Evolutionary conservation across 2,329 filamentous ascomycete species (phyloP).

Genomic region (Clarireedia monteithiana): DNA sequence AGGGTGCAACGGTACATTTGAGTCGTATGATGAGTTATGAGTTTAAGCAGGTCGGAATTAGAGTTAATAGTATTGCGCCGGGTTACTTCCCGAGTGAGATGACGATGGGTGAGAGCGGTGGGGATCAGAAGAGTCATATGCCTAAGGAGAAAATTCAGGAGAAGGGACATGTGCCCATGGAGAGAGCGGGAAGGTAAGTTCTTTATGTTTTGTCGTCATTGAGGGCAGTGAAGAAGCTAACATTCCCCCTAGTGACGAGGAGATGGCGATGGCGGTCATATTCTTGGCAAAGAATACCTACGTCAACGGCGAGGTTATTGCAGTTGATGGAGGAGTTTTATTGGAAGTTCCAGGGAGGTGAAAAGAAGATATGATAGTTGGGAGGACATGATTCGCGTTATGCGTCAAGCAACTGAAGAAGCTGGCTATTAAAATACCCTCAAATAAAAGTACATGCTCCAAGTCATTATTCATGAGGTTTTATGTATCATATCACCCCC

Average conservation of each 20-base stretch:
- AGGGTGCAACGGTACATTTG: constrained; percentile 44
- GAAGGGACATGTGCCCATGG: constrained; percentile 41
- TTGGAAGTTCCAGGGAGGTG: constrained; percentile 26
- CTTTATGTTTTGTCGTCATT: background rate
- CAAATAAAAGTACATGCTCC: background rate
- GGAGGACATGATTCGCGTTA: background rate
- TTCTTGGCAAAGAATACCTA: constrained; percentile 39
- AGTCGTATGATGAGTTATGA: constrained; percentile 47
- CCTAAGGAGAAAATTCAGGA: constrained; percentile 42
- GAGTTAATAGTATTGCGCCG: constrained; percentile 50
- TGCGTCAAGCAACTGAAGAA: no score
- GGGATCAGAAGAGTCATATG: constrained; percentile 41
- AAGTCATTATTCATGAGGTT: no score
- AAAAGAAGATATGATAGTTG: no score
- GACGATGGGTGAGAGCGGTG: constrained; percentile 37
- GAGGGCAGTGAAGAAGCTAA: background rate
- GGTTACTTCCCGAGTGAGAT: constrained; percentile 39
- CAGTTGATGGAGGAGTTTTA: constrained; percentile 44
- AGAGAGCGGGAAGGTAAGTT: constrained; percentile 36
- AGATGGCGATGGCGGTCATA: constrained; percentile 49
- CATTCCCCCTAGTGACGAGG: constrained; percentile 26
- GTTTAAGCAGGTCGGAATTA: constrained; percentile 44
- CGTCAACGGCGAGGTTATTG: constrained; percentile 32
- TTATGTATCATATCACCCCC: background rate
- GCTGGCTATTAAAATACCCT: background rate